Evolutionary conservation across 2,329 filamentous ascomycete species (phyloP), one percentile per base, ranked within the genome.

Genomic region (Monosporascus sp.): DNA sequence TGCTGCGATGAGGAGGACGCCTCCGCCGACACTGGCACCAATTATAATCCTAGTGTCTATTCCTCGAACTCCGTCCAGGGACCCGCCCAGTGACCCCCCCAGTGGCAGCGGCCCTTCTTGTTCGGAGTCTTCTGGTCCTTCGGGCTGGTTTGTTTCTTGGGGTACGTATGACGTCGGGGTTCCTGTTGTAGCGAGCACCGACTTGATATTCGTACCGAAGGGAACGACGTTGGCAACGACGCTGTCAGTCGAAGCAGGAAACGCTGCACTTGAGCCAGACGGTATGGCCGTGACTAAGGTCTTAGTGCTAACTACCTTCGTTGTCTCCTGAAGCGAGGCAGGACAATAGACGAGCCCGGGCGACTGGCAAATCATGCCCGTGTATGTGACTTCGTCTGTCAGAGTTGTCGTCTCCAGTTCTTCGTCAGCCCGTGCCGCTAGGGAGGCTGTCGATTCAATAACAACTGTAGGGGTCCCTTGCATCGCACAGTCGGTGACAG

Each of bases 311-410:
- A 66, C 68, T 2, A 65, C 66, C 17, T 71, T 71, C 1, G 68
- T 68, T 0, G 78, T 76, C 16, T 63, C 72, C 59, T 81, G 79
- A 16, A 77, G 67, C 0, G 77, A 79, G 1, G 64, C 72, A 0
- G 81, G 80, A 55, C 81, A 84, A 58, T 78, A 74, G 35, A 74
- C 58, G 0, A 79, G 52, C 0, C 71, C 74, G 0, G 69, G 60
- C 0, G 73, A 72, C 17, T 64, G 37, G 60, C 80, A 84, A 8
- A 63, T 65, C 1, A 74, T 63, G n/a, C 72, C 78, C 0, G 71
- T 75, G 49, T 76, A 76, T 0, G 71, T 75, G 2, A 73, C 65
- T 5, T 67, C 63, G 0, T 70, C 73, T 3, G 63, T 73, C 1
- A 74, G 65, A 0, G 74, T 78, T 0, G 70, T 74, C 0, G 70